These are phyloP conservation scores for Orbilia brochopaga DNA, from an alignment of 2,329 filamentous ascomycete genomes.

Conservation along the genomic window DNA sequence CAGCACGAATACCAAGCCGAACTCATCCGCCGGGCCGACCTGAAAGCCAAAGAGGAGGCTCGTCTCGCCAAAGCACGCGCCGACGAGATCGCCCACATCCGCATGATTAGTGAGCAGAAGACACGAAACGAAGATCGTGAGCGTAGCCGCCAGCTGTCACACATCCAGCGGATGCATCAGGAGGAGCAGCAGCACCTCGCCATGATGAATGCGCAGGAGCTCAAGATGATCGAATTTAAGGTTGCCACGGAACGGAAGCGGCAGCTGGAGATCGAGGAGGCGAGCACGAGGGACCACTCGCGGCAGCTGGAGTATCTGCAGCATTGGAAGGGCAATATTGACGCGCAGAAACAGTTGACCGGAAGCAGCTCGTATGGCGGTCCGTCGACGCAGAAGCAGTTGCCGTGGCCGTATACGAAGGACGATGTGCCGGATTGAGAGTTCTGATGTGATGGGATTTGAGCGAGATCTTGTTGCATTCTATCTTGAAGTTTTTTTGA, in stretches of 20 bases:
- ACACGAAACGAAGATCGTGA: conserved; percentile 26
- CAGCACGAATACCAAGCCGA: conserved; percentile 44
- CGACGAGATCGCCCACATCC: conserved; percentile 22
- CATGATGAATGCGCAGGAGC: conserved; percentile 36
- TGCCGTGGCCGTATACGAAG: conserved; percentile 45
- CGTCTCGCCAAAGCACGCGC: conserved; percentile 22
- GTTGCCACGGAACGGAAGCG: conserved; percentile 35
- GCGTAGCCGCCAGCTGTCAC: conserved; percentile 17
- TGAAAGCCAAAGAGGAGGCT: conserved; percentile 26
- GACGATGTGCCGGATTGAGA: conserved; percentile 41
- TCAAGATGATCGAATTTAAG: conserved; percentile 48
- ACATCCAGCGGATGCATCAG: conserved; percentile 33
- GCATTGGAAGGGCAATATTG: conserved; percentile 42
- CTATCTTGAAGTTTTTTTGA: conserved; percentile 4
- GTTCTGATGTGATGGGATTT: not conserved
- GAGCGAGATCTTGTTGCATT: conserved; percentile 1
- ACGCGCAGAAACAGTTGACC: conserved; percentile 38
- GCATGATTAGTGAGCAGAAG: conserved; percentile 22
- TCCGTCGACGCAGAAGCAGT: conserved; percentile 9
- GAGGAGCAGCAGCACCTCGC: conserved; percentile 41
- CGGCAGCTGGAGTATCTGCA: conserved; percentile 39
- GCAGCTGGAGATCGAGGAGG: conserved; percentile 39
- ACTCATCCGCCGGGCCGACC: conserved; percentile 31
- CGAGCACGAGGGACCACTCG: conserved; percentile 27
- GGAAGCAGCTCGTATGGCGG: conserved; percentile 9